phyloP scores from a whole-genome alignment of 352 stramenopile species.

The Pythium pyrilobum region DNA sequence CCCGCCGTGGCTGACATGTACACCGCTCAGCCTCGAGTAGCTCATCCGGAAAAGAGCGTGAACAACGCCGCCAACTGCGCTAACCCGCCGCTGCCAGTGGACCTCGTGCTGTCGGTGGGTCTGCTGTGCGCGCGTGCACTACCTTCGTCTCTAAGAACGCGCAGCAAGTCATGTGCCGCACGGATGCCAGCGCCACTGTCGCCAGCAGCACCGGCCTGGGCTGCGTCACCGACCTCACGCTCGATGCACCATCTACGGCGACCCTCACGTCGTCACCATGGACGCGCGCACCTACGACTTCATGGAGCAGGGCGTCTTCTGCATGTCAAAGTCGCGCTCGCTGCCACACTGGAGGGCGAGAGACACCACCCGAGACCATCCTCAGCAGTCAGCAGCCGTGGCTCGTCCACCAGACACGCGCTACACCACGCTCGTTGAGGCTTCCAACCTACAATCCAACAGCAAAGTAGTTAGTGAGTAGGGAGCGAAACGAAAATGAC shows the following conservation, averaged over 20 bases:
- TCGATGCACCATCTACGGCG: neutral
- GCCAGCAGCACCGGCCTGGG: neutral
- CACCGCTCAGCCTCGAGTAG: too few relatives aligned
- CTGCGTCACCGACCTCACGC: neutral
- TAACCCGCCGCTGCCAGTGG: neutral
- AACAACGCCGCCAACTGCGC: neutral
- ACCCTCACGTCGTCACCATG: neutral
- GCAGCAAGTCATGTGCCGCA: neutral
- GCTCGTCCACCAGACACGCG: too few relatives aligned
- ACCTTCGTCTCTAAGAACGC: neutral
- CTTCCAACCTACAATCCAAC: too few relatives aligned
- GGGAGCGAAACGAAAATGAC: too few relatives aligned
- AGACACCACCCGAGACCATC: too few relatives aligned
- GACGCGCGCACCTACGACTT: neutral
- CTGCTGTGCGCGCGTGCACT: neutral
- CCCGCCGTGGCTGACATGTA: too few relatives aligned
- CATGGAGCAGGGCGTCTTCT: neutral
- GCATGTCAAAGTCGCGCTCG: neutral
- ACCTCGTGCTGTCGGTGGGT: neutral
- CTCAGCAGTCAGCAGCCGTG: too few relatives aligned
- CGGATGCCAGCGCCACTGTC: neutral
- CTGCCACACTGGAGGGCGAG: too few relatives aligned
- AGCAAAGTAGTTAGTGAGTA: too few relatives aligned
- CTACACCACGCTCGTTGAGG: too few relatives aligned
- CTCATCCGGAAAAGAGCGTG: neutral